These are phyloP conservation scores for Dentipellis sp. DNA, from an alignment of 768 basidiomycete species.

Conservation along the genomic window DNA sequence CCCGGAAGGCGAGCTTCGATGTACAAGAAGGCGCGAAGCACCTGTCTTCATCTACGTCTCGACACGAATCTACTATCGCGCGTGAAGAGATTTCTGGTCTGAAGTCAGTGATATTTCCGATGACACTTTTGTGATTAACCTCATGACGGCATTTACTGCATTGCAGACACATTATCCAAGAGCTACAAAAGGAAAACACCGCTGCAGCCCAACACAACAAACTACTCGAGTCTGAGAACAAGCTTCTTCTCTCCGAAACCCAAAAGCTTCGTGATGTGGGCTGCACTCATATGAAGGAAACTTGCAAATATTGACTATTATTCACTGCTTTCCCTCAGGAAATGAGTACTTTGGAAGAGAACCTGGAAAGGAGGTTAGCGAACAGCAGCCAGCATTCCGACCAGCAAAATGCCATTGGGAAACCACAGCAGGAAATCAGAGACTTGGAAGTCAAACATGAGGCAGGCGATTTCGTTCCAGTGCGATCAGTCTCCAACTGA, in stretches of 20 bases:
- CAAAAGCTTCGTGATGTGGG: constrained; percentile 67
- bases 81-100: constrained; percentile 73
- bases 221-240: constrained; percentile 71
- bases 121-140: not conserved
- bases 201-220: constrained; percentile 53
- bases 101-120: constrained; percentile 41
- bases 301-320: not conserved
- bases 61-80: constrained; percentile 9
- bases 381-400: constrained; percentile 36
- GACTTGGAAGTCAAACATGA: constrained; percentile 48
- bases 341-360: constrained; percentile 68
- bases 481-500: not conserved
- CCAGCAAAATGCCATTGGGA: constrained; percentile 24
- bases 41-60: too few species aligned
- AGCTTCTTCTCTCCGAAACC: constrained; percentile 51
- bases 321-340: constrained; percentile 34
- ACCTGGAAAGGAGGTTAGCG: constrained; percentile 51
- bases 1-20: too few species aligned
- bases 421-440: constrained; percentile 32
- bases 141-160: not conserved
- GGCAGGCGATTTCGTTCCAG: constrained; percentile 22
- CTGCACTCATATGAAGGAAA: not conserved
- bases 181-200: constrained; percentile 76
- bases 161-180: constrained; percentile 75
- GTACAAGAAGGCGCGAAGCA: too few species aligned